Base-by-base conservation (phyloP, 352 stramenopile genomes). In the Phytophthora vignae region DNA sequence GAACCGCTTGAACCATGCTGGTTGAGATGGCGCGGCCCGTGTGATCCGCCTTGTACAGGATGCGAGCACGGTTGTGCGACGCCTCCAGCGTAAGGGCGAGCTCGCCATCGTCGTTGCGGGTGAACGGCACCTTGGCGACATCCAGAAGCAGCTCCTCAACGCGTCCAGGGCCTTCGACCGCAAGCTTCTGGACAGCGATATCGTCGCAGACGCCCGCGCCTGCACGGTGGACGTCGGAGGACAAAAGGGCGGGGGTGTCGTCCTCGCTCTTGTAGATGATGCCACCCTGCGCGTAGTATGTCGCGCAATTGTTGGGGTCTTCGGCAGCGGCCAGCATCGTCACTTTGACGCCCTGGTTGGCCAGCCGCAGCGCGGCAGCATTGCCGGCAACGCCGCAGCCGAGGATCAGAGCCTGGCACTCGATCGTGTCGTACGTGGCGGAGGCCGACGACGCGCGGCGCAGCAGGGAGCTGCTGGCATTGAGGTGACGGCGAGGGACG, bases 221-320 rank as follows among this genome's bases (percentile, higher is more conserved):
- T 22, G 94, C 93, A 29, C 87, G 79, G 65, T 98, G 88, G 12
- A 99, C 95, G 70, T 99, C 95, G 0, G 87, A 83, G 4, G 95
- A 93, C 15, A 99, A 74, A 56, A 94, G 76, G 8, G 86, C 77
- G 0, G 94, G 90, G 21, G 91, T 90, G 74, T 99, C 96, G 63
- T 97, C 89, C 29, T 84, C 64, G 33, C 86, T 84, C 69, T 95
- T 94, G 83, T 99, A 99, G 64, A 99, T 99, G 68, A 99, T 98
- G 5, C 96, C 96, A 27, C 96, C 96, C 71, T 99, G 96, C 4
- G 96, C 96, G 83, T 95, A 99, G 69, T 95, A 98, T 2, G 91
- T 98, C 64, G 98, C 98, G 76, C 95, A 98, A 77, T 99, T 89
- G 71, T 90, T 83, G 15, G 81, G 79, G 65, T 97, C 77, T 49